Conservation (phyloP, 1,284 basidiomycete species). For the Singerocomus inundabilis region DNA sequence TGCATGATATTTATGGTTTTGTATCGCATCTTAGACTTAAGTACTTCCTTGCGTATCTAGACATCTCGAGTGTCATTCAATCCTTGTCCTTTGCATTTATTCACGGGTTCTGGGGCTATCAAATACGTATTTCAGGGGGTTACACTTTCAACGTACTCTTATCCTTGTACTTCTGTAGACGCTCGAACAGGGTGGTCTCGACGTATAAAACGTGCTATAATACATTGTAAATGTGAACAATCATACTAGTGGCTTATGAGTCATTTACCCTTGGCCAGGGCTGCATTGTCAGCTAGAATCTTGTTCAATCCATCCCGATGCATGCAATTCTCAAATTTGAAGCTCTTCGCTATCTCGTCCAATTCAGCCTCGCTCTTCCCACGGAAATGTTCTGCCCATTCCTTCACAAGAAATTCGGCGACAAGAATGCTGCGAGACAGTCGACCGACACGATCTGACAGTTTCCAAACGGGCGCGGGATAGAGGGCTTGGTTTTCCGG, state of each 20-base stretch:
- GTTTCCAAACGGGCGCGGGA: slow-evolving; percentile 51
- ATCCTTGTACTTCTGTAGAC: neutral
- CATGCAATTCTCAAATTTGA: slow-evolving; percentile 58
- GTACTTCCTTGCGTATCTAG: neutral
- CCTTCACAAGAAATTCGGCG: slow-evolving; percentile 58
- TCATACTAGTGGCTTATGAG: too few species aligned
- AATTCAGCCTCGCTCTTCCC: slow-evolving; percentile 56
- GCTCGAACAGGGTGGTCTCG: neutral
- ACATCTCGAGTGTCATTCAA: neutral
- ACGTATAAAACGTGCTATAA: neutral
- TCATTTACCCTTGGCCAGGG: slow-evolving; percentile 3
- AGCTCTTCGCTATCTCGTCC: slow-evolving; percentile 59
- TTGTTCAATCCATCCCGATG: slow-evolving; percentile 49
- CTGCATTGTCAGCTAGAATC: slow-evolving; percentile 42
- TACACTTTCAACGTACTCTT: neutral
- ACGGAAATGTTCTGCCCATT: slow-evolving; percentile 64
- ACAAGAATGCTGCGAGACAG: slow-evolving; percentile 60
- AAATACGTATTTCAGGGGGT: too few species aligned
- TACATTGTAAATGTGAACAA: neutral
- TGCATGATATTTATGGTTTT: neutral
- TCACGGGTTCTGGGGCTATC: neutral
- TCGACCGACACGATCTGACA: slow-evolving; percentile 44
- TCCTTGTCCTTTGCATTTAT: neutral
- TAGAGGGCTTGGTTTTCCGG: slow-evolving; percentile 45
- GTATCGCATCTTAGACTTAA: neutral